A percentile compares a stretch with the other conserved stretches of the same genome.
phyloP scores from a whole-genome alignment of 1,284 basidiomycete species.

The Spongispora temasekensis region DNA sequence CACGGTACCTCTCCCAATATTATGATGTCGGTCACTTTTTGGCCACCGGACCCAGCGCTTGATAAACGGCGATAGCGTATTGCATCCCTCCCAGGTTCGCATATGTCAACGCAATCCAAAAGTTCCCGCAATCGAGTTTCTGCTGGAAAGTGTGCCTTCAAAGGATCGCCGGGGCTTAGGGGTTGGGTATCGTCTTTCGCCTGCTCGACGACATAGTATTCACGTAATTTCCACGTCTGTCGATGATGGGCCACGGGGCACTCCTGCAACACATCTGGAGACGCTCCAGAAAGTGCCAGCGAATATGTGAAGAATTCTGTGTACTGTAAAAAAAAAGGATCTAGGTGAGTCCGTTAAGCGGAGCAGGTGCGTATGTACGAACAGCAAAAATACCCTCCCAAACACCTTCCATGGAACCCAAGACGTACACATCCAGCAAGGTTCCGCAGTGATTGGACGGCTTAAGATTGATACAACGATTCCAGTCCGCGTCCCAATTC shows the following conservation, averaged over 20 bases:
- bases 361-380: slow-evolving; percentile 24
- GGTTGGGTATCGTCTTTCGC: slow-evolving; percentile 12
- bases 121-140: slow-evolving; percentile 22
- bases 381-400: slow-evolving; percentile 80
- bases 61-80: slow-evolving; percentile 44
- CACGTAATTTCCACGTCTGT: slow-evolving; percentile 77
- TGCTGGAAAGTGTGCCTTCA: slow-evolving; percentile 34
- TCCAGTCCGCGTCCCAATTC: slow-evolving; percentile 65
- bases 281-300: slow-evolving; percentile 59
- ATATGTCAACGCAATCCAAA: slow-evolving; percentile 19
- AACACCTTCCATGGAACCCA: slow-evolving; percentile 68
- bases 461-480: slow-evolving; percentile 49
- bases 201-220: slow-evolving; percentile 57
- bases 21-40: slow-evolving; percentile 52
- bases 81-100: slow-evolving; percentile 26
- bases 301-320: slow-evolving; percentile 72
- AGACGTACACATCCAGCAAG: slow-evolving; percentile 49
- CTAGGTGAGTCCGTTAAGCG: background rate
- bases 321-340: slow-evolving; percentile 47
- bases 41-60: background rate
- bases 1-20: slow-evolving; percentile 66
- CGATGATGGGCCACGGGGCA: slow-evolving; percentile 64
- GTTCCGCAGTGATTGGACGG: slow-evolving; percentile 31
- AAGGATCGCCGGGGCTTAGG: slow-evolving; percentile 37
- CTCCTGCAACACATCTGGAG: slow-evolving; percentile 55